Conservation (phyloP, 78 protist species). For the Isochrysis galbana region DNA sequence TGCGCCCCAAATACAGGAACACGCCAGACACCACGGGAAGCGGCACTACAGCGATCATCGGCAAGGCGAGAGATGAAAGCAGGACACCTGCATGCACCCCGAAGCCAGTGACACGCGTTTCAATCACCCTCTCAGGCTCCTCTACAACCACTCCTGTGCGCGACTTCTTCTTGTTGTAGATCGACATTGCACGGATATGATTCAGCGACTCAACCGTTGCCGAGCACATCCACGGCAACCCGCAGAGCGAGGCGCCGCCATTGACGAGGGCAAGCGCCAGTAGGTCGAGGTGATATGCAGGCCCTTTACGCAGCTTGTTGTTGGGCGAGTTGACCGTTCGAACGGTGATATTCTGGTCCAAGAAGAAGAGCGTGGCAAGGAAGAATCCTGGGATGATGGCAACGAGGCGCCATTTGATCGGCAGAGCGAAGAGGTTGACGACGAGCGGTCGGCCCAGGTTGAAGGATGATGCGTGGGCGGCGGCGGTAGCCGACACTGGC, state of each 20-base stretch:
- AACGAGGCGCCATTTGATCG: neutral
- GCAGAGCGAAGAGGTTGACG: neutral
- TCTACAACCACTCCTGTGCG: neutral
- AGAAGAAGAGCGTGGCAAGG: neutral
- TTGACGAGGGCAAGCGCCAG: neutral
- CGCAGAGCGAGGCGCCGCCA: neutral
- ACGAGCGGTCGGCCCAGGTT: neutral
- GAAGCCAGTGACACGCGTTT: conserved; percentile 7
- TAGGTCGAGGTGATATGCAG: conserved; percentile 19
- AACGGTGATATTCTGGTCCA: conserved; percentile 17
- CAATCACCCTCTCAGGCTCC: neutral
- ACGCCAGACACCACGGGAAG: neutral
- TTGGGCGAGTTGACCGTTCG: conserved; percentile 9
- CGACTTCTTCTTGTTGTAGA: neutral
- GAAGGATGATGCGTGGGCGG: neutral
- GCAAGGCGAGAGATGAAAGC: neutral
- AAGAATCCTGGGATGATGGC: neutral
- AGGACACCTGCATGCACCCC: neutral
- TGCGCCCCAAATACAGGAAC: neutral
- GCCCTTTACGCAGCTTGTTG: conserved; percentile 16
- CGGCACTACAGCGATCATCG: neutral
- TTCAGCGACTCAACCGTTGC: conserved; percentile 9
- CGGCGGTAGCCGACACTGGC: neutral
- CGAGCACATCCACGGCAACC: conserved; percentile 25
- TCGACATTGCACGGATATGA: neutral